A percentile compares a stretch with the other conserved stretches of the same genome.
Evolutionary conservation across 768 basidiomycete species (phyloP).

Genomic region (Cubamyces sp.): DNA sequence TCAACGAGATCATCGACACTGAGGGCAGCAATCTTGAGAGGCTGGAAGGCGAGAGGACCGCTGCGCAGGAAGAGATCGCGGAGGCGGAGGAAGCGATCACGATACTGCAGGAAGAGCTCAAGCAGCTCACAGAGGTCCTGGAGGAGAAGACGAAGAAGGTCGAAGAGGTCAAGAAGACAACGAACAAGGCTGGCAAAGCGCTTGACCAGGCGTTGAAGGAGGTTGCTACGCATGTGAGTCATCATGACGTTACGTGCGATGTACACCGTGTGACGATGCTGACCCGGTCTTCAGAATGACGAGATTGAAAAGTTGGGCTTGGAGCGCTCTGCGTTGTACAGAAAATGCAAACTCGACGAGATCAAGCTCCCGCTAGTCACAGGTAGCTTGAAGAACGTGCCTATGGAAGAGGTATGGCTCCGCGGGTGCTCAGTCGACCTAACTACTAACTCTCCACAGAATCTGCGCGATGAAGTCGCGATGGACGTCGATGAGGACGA

Average conservation of each 20-base stretch:
- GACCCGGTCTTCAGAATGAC: slow-evolving; percentile 59
- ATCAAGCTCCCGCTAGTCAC: slow-evolving; percentile 76
- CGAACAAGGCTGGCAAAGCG: slow-evolving; percentile 68
- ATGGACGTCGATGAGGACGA: slow-evolving; percentile 96
- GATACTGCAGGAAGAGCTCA: slow-evolving; percentile 63
- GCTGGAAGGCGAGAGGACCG: slow-evolving; percentile 56
- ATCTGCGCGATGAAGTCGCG: slow-evolving; percentile 79
- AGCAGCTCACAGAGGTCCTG: slow-evolving; percentile 59
- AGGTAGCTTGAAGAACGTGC: slow-evolving; percentile 83
- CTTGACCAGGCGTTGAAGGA: slow-evolving; percentile 92
- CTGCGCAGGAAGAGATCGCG: slow-evolving; percentile 62
- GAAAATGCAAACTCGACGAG: slow-evolving; percentile 93
- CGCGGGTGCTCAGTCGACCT: neutral
- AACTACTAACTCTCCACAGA: slow-evolving; percentile 44
- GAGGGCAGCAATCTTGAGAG: slow-evolving; percentile 59
- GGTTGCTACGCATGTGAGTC: slow-evolving; percentile 72
- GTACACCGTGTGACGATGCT: neutral
- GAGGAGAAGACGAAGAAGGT: slow-evolving; percentile 77
- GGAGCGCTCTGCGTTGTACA: slow-evolving; percentile 85
- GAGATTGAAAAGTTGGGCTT: slow-evolving; percentile 88
- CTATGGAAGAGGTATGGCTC: slow-evolving; percentile 85
- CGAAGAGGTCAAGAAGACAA: slow-evolving; percentile 74
- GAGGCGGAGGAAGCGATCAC: slow-evolving; percentile 58
- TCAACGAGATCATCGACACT: slow-evolving; percentile 53
- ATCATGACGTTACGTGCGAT: neutral